Percentiles rank a stretch among this genome's conserved stretches.
Conservation (phyloP, 2,329 filamentous ascomycete species). For the Fusarium falciforme region DNA sequence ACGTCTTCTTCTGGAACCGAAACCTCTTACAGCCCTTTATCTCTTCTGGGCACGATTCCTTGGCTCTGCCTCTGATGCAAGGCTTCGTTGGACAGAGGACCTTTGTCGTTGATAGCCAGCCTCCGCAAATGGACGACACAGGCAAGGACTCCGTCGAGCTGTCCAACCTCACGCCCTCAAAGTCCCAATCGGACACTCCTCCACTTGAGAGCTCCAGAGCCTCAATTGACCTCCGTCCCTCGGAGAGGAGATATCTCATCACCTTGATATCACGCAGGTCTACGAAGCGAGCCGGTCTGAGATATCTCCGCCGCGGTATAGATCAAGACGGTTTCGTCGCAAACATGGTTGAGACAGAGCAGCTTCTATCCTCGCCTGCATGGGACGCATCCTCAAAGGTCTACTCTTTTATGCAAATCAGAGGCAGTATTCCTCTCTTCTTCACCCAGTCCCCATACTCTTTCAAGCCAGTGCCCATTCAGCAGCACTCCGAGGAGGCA, state of each 20-base stretch:
- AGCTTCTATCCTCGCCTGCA: conserved; percentile 80
- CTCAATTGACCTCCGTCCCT: conserved; percentile 56
- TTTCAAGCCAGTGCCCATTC: conserved; percentile 84
- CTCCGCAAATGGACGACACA: conserved; percentile 63
- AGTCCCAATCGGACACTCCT: conserved; percentile 41
- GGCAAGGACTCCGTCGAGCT: conserved; percentile 61
- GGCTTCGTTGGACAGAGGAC: conserved; percentile 90
- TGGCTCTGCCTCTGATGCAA: conserved; percentile 88
- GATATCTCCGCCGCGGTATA: conserved; percentile 89
- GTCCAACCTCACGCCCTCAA: conserved; percentile 50
- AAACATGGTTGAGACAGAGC: conserved; percentile 94
- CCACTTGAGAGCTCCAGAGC: conserved; percentile 39
- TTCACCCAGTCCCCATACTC: conserved; percentile 96
- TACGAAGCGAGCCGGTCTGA: conserved; percentile 84
- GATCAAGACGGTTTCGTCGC: conserved; percentile 91
- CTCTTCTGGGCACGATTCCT: conserved; percentile 74
- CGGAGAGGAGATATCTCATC: conserved; percentile 75
- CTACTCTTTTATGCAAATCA: conserved; percentile 87
- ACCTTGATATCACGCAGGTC: conserved; percentile 93
- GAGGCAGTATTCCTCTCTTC: conserved; percentile 93
- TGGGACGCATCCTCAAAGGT: conserved; percentile 73
- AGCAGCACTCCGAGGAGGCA: conserved; percentile 82
- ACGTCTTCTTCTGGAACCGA: conserved; percentile 91
- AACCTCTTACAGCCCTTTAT: conserved; percentile 80
- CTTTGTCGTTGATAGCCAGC: conserved; percentile 77